These are phyloP conservation scores for Umbilicus rupestris DNA, from an alignment of 164 flowering plant species.

Conservation along the genomic window DNA sequence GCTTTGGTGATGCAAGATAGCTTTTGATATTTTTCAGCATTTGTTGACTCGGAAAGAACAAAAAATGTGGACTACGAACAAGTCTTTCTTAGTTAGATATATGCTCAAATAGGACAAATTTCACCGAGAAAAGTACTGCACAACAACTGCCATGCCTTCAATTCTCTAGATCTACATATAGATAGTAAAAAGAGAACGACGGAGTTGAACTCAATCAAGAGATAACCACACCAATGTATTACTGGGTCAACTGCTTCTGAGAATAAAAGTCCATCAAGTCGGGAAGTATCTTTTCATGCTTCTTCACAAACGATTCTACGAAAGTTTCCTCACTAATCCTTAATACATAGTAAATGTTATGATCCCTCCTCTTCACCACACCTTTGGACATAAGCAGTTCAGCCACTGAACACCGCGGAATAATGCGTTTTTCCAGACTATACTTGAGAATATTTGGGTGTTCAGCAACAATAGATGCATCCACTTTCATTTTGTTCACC, in stretches of 20 bases:
- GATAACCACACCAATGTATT: not conserved
- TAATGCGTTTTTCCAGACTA: conserved; percentile 9
- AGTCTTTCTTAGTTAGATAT: not conserved
- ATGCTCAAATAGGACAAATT: not conserved
- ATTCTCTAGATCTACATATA: not conserved
- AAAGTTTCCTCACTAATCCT: not conserved
- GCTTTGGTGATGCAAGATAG: not conserved
- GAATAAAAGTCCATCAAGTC: conserved; percentile 3
- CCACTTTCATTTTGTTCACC: conserved; percentile 14
- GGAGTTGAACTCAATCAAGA: not conserved
- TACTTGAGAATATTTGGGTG: conserved; percentile 1
- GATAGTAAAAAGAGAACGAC: not conserved
- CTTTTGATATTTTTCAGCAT: not conserved
- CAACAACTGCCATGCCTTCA: not conserved
- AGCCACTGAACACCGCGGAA: conserved; percentile 5
- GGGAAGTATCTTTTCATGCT: conserved; percentile 5
- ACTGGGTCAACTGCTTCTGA: conserved; percentile 1
- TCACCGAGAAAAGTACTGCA: not conserved
- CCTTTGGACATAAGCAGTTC: conserved; percentile 7
- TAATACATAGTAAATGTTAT: not conserved
- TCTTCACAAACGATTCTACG: not conserved
- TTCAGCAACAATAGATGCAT: conserved; percentile 5
- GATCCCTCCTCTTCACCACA: not conserved
- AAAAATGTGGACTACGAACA: not conserved
- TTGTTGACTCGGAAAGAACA: not conserved